Evolutionary conservation across 78 protist genomes (phyloP).

Genomic region (Dictyostelium brefeldianum): DNA sequence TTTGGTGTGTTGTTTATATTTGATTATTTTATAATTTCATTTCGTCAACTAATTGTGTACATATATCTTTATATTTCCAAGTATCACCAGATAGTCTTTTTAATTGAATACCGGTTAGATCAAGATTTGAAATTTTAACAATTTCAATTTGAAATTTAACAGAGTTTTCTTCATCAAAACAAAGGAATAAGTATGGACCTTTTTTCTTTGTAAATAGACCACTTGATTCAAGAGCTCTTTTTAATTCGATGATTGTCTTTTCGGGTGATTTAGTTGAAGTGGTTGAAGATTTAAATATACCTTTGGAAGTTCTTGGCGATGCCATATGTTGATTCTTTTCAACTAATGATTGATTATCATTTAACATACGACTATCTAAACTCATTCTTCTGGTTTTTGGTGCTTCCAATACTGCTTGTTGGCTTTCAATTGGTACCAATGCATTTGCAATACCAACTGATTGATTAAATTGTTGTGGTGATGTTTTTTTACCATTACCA

Average conservation of each 20-base stretch:
- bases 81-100: constrained; percentile 83
- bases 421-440: background rate
- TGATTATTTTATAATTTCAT: constrained; percentile 54
- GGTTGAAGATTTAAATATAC: constrained; percentile 71
- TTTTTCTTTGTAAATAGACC: constrained; percentile 60
- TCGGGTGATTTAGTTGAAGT: constrained; percentile 77
- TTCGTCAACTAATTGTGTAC: constrained; percentile 61
- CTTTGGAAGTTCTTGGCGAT: constrained; percentile 73
- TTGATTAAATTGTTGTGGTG: constrained; percentile 18
- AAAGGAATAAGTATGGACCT: constrained; percentile 62
- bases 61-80: constrained; percentile 83
- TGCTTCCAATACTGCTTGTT: constrained; percentile 46
- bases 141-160: constrained; percentile 75
- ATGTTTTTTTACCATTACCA: background rate
- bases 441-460: background rate
- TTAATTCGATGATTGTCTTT: constrained; percentile 62
- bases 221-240: constrained; percentile 41
- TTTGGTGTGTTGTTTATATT: no score
- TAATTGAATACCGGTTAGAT: constrained; percentile 77
- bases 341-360: constrained; percentile 9
- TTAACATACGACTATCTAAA: constrained; percentile 42
- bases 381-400: constrained; percentile 81
- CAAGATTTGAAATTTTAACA: constrained; percentile 47
- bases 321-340: constrained; percentile 65
- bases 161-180: constrained; percentile 62